Percentiles rank a stretch among this genome's conserved stretches.
These are phyloP conservation scores for Rhexocercosporidium sp. DNA, from an alignment of 2,329 filamentous ascomycete species.

Conservation along the genomic window DNA sequence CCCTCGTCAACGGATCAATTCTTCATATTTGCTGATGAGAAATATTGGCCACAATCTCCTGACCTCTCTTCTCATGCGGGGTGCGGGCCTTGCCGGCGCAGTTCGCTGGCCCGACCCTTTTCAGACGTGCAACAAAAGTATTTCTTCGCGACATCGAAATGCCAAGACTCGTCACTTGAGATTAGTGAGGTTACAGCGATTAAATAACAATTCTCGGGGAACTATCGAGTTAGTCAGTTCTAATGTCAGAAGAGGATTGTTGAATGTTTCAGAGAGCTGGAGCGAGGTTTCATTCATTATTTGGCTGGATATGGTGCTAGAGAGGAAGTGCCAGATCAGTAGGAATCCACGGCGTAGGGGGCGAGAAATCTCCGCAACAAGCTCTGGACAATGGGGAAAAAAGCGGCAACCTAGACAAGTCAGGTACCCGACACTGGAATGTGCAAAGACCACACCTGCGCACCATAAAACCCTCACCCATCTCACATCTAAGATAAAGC, in stretches of 20 bases:
- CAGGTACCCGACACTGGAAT: no score
- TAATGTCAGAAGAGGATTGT: no score
- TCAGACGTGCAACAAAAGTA: conserved; percentile 3
- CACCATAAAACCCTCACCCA: not conserved
- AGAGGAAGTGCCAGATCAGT: not conserved
- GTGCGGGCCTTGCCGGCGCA: conserved; percentile 4
- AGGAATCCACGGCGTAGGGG: not conserved
- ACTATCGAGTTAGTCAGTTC: no score
- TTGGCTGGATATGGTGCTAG: no score
- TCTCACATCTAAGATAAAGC: not conserved
- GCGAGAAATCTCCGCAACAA: not conserved
- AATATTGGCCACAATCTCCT: not conserved
- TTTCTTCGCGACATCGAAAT: no score
- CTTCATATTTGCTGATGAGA: not conserved
- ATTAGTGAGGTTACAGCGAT: not conserved
- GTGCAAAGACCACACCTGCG: not conserved
- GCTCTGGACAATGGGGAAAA: not conserved
- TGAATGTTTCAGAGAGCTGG: no score
- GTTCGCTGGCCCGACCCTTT: conserved; percentile 8
- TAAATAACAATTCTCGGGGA: no score
- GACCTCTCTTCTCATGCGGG: conserved; percentile 4
- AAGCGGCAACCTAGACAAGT: not conserved
- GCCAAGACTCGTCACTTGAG: not conserved
- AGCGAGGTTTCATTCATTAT: no score
- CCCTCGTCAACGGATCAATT: no score